phyloP scores from a whole-genome alignment of 805 yeast species.

The Zygosaccharomyces bailii region DNA sequence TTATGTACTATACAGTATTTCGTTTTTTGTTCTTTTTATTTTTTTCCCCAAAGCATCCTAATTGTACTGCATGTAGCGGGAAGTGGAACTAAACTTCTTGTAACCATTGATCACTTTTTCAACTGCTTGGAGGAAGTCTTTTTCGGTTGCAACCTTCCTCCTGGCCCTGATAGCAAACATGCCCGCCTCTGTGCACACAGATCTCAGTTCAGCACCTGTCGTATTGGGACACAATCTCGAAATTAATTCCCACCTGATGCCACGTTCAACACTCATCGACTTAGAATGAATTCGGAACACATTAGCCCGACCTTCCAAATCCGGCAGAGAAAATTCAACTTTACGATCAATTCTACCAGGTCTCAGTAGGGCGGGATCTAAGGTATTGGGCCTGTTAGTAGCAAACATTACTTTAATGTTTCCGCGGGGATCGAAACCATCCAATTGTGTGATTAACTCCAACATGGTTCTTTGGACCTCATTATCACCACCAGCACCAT shows the following conservation, averaged over 20 bases:
- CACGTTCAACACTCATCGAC: conserved; percentile 96
- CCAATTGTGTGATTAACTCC: conserved; percentile 95
- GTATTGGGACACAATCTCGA: conserved; percentile 97
- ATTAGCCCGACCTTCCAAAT: conserved; percentile 95
- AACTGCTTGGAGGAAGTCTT: conserved; percentile 95
- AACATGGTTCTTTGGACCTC: conserved; percentile 99
- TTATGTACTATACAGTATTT: conserved; percentile 15
- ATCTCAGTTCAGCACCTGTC: conserved; percentile 97
- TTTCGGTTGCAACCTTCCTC: conserved; percentile 96
- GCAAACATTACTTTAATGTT: conserved; percentile 99
- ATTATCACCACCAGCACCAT: conserved; percentile 99
- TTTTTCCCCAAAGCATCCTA: conserved; percentile 32
- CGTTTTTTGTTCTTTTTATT: neutral
- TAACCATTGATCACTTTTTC: conserved; percentile 98
- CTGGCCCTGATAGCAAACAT: conserved; percentile 99
- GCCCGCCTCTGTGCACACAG: conserved; percentile 99
- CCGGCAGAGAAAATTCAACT: conserved; percentile 95
- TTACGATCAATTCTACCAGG: conserved; percentile 99
- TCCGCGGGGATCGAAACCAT: conserved; percentile 98
- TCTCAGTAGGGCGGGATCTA: conserved; percentile 95
- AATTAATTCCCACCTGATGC: conserved; percentile 97
- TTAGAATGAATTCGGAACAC: conserved; percentile 96
- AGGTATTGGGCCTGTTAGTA: conserved; percentile 95
- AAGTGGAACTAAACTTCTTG: conserved; percentile 94
- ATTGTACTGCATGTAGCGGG: conserved; percentile 98